These are phyloP conservation scores for Avena insularis DNA, from an alignment of 176 grass and related monocot genomes.

Conservation along the genomic window DNA sequence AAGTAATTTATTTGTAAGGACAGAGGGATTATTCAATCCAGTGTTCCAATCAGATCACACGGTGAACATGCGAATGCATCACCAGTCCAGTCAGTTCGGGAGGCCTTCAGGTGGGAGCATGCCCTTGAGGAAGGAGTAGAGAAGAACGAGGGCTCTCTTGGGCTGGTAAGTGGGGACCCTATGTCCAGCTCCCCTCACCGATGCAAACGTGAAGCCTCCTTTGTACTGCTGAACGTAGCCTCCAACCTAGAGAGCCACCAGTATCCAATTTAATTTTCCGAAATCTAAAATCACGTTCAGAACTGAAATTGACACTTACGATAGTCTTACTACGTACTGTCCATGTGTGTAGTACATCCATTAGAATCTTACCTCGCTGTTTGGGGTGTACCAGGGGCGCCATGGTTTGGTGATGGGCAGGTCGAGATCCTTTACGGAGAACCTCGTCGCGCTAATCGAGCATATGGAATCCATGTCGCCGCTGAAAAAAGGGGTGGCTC, in stretches of 20 bases:
- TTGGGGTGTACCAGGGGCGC: slow-evolving; percentile 57
- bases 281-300: background rate
- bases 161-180: slow-evolving; percentile 52
- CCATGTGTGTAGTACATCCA: background rate
- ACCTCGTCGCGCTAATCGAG: slow-evolving; percentile 43
- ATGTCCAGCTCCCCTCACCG: slow-evolving; percentile 57
- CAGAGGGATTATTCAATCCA: background rate
- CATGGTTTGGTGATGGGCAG: slow-evolving; percentile 36
- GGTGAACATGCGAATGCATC: background rate
- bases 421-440: slow-evolving; percentile 42
- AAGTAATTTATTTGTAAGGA: background rate
- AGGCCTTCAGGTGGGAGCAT: slow-evolving; percentile 40
- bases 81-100: slow-evolving; percentile 11
- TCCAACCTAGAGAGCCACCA: slow-evolving; percentile 45
- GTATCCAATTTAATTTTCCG: background rate
- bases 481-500: background rate
- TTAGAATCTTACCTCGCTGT: slow-evolving; percentile 22
- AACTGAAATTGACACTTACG: background rate
- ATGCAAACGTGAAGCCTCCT: slow-evolving; percentile 47
- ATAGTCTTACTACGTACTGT: too few relatives aligned
- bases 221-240: slow-evolving; percentile 53
- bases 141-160: slow-evolving; percentile 51
- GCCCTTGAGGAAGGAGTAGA: slow-evolving; percentile 50
- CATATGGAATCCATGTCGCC: slow-evolving; percentile 56
- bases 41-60: background rate